These are phyloP conservation scores for Amphicarpaea edgeworthii DNA, from an alignment of 306 rosid genomes.

Conservation along the genomic window DNA sequence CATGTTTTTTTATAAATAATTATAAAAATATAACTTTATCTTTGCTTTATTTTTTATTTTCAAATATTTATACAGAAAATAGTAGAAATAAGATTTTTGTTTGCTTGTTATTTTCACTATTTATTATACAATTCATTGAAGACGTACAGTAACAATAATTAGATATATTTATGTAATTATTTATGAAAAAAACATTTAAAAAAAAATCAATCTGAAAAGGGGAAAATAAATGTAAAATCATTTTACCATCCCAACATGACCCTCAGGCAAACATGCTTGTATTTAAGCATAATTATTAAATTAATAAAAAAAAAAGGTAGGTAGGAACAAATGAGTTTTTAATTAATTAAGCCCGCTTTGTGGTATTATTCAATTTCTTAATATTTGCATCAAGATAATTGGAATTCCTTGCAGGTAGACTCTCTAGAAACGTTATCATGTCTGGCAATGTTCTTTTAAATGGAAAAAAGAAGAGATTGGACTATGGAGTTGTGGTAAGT, in stretches of 20 bases:
- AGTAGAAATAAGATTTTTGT: background rate
- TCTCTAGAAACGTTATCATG: conserved; percentile 77
- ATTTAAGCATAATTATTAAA: background rate
- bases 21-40: background rate
- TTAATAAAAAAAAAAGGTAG: background rate
- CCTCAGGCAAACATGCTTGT: background rate
- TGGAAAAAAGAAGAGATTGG: conserved; percentile 73
- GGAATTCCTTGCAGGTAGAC: conserved; percentile 68
- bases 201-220: background rate
- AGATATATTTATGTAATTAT: background rate
- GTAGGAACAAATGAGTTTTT: background rate
- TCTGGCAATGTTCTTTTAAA: conserved; percentile 83
- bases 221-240: background rate
- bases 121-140: background rate
- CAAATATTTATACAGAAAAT: background rate
- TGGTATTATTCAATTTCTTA: conserved; percentile 10
- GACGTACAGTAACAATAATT: background rate
- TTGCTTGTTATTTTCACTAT: background rate
- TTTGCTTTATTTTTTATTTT: background rate
- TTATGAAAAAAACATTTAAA: background rate
- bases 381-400: background rate
- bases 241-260: background rate
- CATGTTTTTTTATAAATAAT: background rate
- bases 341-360: background rate
- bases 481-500: conserved; percentile 78